A percentile compares a stretch with the other conserved stretches of the same genome.
These are phyloP conservation scores for Houttuynia cordata DNA, from an alignment of 164 flowering plant genomes.

Conservation along the genomic window DNA sequence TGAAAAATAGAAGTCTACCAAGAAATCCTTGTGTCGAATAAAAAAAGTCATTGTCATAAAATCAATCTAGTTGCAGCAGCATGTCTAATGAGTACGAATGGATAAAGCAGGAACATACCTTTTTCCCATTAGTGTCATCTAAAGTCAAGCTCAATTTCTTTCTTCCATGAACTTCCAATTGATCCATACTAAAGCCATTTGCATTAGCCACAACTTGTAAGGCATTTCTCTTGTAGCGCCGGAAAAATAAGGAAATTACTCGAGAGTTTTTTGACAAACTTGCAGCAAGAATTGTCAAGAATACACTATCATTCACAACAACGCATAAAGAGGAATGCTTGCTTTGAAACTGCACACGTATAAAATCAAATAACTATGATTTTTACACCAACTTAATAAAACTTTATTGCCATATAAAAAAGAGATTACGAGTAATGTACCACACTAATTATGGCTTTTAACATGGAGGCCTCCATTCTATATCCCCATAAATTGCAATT, in stretches of 20 bases:
- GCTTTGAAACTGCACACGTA: constrained; percentile 45
- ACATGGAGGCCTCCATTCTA: constrained; percentile 56
- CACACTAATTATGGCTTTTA: constrained; percentile 37
- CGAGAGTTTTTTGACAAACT: constrained; percentile 38
- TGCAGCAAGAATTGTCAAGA: constrained; percentile 50
- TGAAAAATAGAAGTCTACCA: not conserved
- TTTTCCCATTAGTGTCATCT: constrained; percentile 44
- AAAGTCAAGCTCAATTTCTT: constrained; percentile 33
- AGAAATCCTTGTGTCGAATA: not conserved
- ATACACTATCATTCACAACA: constrained; percentile 83
- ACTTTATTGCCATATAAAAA: not conserved
- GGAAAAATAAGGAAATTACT: constrained; percentile 69
- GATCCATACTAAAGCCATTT: constrained; percentile 58
- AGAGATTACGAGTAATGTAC: constrained; percentile 18
- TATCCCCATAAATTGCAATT: constrained; percentile 73
- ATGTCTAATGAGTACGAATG: not conserved
- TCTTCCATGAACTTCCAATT: constrained; percentile 35
- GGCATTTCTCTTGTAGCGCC: constrained; percentile 57
- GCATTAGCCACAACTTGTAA: constrained; percentile 53
- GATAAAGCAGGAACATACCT: constrained; percentile 29
- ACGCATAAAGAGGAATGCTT: constrained; percentile 47
- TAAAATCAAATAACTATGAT: not conserved
- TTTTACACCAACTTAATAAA: not conserved
- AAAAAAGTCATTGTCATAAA: too few species aligned
- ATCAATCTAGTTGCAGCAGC: not conserved